These are phyloP conservation scores for Batrachochytrium dendrobatidis DNA, from an alignment of 371 early-diverging fungal species.

Conservation along the genomic window DNA sequence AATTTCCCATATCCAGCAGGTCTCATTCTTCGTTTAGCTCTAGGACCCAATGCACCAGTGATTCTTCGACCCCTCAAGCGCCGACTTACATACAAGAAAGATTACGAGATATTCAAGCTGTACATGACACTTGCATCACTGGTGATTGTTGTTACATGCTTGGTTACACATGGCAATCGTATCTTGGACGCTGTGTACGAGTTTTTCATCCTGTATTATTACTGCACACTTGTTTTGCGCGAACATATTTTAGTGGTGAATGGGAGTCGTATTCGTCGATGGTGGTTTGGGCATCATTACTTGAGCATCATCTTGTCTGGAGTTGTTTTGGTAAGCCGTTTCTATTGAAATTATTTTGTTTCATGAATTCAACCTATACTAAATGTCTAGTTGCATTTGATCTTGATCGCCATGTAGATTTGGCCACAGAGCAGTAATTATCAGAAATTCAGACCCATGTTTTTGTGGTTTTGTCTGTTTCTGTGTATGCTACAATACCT, in stretches of 20 bases:
- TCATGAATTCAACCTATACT: background rate
- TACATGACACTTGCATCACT: slow-evolving; percentile 27
- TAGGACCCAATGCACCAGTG: slow-evolving; percentile 30
- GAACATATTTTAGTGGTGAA: slow-evolving; percentile 43
- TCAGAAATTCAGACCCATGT: slow-evolving; percentile 18
- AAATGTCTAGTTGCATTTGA: background rate
- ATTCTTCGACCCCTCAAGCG: slow-evolving; percentile 28
- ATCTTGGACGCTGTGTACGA: slow-evolving; percentile 26
- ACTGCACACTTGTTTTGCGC: slow-evolving; percentile 39
- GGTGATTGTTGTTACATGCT: slow-evolving; percentile 5
- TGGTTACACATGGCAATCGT: slow-evolving; percentile 8
- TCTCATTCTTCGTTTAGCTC: slow-evolving; percentile 33
- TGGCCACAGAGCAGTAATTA: slow-evolving; percentile 20
- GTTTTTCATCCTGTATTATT: slow-evolving; percentile 37
- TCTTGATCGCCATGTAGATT: slow-evolving; percentile 15
- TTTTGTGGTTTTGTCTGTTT: slow-evolving; percentile 25
- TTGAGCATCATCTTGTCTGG: slow-evolving; percentile 22
- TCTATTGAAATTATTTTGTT: background rate
- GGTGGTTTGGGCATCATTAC: slow-evolving; percentile 45
- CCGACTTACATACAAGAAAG: slow-evolving; percentile 37
- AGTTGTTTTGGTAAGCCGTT: slow-evolving; percentile 15
- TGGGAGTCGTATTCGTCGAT: slow-evolving; percentile 35
- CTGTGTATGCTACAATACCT: slow-evolving; percentile 28
- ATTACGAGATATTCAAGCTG: slow-evolving; percentile 45
- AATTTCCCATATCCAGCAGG: slow-evolving; percentile 26